Conservation (phyloP, 306 rosid species). For the Quercus robur region DNA sequence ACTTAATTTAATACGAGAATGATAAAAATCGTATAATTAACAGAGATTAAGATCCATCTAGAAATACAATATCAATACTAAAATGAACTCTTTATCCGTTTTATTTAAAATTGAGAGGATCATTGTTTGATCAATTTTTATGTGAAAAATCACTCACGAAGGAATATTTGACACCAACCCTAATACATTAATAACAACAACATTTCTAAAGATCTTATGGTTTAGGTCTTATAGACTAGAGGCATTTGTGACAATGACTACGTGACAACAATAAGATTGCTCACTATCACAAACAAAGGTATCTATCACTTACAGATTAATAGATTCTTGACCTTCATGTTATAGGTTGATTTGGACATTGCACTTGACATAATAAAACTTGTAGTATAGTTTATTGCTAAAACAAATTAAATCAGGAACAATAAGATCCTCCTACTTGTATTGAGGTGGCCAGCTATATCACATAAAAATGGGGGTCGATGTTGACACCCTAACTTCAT, state of each 20-base stretch:
- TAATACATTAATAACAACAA: background rate
- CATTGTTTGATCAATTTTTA: no score
- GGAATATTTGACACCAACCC: background rate
- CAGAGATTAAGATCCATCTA: no score
- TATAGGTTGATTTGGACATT: conserved; percentile 16
- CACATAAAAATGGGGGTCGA: conserved; percentile 3
- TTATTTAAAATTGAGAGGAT: no score
- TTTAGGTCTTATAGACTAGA: background rate
- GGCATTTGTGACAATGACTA: background rate
- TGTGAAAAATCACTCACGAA: background rate
- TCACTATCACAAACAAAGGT: background rate
- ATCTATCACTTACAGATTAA: background rate
- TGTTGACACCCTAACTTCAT: conserved; percentile 26
- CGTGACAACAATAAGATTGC: background rate
- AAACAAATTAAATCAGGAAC: background rate
- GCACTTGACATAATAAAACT: background rate
- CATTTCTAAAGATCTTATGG: background rate
- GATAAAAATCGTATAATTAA: no score
- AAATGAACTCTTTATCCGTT: no score
- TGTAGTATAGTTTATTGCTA: background rate
- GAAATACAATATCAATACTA: no score
- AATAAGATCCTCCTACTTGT: background rate
- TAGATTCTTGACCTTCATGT: conserved; percentile 5
- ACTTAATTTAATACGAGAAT: no score
- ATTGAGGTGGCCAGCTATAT: conserved; percentile 16